A percentile compares a stretch with the other conserved stretches of the same genome.
phyloP scores from a whole-genome alignment of 2,329 filamentous ascomycete genomes.

The Alternaria hordeiaustralica region DNA sequence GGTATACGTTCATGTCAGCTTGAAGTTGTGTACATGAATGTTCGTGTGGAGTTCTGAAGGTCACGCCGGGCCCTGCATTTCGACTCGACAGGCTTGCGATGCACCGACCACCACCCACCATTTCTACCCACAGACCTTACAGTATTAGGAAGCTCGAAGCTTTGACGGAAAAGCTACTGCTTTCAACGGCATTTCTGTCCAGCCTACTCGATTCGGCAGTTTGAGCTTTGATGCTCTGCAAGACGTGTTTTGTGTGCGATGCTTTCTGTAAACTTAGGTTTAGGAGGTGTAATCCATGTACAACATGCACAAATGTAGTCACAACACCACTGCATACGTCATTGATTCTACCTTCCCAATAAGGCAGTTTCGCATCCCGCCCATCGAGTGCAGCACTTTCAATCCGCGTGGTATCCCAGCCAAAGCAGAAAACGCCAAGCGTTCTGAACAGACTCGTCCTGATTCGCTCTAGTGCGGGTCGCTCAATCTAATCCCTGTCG shows the following conservation, averaged over 20 bases:
- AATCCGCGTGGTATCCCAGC: background rate
- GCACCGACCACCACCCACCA: conserved; percentile 27
- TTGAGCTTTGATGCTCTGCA: conserved; percentile 19
- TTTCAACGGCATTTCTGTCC: conserved; percentile 26
- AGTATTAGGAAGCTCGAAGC: conserved; percentile 45
- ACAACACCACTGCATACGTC: background rate
- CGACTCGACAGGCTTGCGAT: conserved; percentile 9
- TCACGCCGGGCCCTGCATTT: conserved; percentile 13
- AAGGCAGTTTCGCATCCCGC: background rate
- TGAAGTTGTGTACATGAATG: background rate
- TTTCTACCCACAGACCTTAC: conserved; percentile 17
- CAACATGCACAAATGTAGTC: background rate
- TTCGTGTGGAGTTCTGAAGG: background rate
- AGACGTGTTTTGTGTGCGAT: background rate
- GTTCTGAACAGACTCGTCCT: background rate
- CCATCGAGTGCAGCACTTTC: conserved; percentile 5
- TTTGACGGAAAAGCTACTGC: conserved; percentile 38
- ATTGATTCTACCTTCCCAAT: background rate
- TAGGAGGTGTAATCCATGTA: background rate
- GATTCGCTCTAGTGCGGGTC: conserved; percentile 8
- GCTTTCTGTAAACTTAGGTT: background rate
- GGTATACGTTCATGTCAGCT: background rate
- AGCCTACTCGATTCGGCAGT: conserved; percentile 36
- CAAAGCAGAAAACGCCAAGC: background rate
- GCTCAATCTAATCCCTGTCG: conserved; percentile 7